Evolutionary conservation across 2,329 filamentous ascomycete genomes (phyloP).

Genomic region (Fusarium napiforme): DNA sequence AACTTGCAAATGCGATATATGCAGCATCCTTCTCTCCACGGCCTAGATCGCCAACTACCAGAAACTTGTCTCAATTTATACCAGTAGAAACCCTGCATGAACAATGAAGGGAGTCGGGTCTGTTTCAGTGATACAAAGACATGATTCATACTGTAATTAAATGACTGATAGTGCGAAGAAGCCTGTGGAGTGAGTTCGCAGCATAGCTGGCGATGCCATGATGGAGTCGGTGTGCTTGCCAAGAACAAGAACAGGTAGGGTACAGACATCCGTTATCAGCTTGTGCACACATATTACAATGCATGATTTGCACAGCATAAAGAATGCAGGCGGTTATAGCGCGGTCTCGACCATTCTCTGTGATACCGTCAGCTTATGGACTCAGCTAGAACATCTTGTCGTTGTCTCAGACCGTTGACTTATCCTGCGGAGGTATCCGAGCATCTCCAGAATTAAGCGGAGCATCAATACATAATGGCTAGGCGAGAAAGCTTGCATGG

Average conservation of each 20-base stretch:
- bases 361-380: background rate
- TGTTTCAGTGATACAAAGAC: background rate
- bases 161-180: background rate
- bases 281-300: background rate
- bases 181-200: fast-evolving
- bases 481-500: background rate
- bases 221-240: background rate
- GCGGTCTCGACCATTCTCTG: background rate
- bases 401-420: background rate
- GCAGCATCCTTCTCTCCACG: too few relatives aligned
- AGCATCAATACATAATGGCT: fast-evolving
- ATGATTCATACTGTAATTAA: background rate
- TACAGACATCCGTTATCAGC: background rate
- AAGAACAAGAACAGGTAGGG: background rate
- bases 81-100: background rate
- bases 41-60: background rate
- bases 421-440: background rate
- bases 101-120: background rate
- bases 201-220: background rate
- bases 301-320: background rate
- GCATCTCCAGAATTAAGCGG: background rate
- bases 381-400: background rate
- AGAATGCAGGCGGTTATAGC: background rate
- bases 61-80: background rate
- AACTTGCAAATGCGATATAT: too few relatives aligned